phyloP scores from a whole-genome alignment of 106 monocot species.

The Triglochin maritima region DNA sequence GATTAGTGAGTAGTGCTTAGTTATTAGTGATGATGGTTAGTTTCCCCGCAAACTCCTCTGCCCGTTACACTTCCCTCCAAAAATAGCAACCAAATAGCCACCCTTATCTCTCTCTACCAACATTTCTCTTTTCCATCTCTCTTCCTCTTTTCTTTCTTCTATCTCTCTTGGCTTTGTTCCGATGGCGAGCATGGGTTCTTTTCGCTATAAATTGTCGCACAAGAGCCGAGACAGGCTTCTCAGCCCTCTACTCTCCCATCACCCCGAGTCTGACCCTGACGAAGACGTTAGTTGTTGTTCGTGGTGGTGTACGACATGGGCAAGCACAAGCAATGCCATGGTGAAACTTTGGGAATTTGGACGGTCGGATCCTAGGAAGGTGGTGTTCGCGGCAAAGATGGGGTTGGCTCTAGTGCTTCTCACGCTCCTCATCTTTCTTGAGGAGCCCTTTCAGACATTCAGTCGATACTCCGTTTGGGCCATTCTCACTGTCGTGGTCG shows the following conservation, averaged over 20 bases:
- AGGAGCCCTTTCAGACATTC: slow-evolving; percentile 41
- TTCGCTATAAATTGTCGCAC: slow-evolving; percentile 39
- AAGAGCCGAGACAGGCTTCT: slow-evolving; percentile 41
- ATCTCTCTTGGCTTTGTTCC: too few relatives aligned
- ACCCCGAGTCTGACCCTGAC: neutral
- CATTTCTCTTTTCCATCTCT: too few relatives aligned
- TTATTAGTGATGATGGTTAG: too few relatives aligned
- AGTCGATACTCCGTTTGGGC: slow-evolving; percentile 68
- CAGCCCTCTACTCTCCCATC: neutral
- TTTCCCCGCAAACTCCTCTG: too few relatives aligned
- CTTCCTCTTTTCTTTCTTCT: too few relatives aligned
- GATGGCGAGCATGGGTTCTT: slow-evolving; percentile 22
- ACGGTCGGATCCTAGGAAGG: slow-evolving; percentile 48
- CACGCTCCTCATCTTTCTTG: slow-evolving; percentile 59
- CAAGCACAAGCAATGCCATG: neutral
- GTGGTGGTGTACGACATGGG: slow-evolving; percentile 20
- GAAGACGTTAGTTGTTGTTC: too few relatives aligned
- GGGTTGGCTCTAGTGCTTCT: slow-evolving; percentile 63
- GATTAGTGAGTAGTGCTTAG: too few relatives aligned
- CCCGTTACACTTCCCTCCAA: too few relatives aligned
- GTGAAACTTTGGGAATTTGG: slow-evolving; percentile 47
- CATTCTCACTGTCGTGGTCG: slow-evolving; percentile 85
- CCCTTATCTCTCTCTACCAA: too few relatives aligned
- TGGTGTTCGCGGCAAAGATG: slow-evolving; percentile 73
- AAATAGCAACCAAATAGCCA: too few relatives aligned